Conservation (phyloP, 2,329 filamentous ascomycete genomes). For the Raffaelea deltoideospora region DNA sequence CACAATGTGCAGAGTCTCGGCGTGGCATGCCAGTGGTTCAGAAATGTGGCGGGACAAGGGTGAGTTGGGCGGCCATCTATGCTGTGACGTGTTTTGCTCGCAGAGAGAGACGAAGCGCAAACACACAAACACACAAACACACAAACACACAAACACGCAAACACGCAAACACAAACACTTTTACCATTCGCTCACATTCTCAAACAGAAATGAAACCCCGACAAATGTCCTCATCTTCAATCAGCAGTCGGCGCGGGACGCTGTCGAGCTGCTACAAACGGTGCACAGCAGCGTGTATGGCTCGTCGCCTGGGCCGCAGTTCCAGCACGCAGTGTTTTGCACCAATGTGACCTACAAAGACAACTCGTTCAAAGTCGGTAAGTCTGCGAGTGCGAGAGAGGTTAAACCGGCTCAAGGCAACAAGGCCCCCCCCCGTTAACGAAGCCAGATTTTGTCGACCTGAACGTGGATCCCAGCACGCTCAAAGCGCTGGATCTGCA, state of each 20-base stretch:
- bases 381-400: not conserved
- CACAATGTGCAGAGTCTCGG: conserved; percentile 76
- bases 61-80: not conserved
- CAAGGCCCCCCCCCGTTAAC: no score
- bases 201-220: no score
- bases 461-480: conserved; percentile 33
- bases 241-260: conserved; percentile 72
- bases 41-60: conserved; percentile 17
- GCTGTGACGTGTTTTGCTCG: not conserved
- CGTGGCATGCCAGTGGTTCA: conserved; percentile 66
- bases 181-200: no score
- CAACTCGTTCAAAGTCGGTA: conserved; percentile 31
- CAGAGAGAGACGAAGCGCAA: no score
- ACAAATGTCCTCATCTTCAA: conserved; percentile 63
- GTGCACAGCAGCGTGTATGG: conserved; percentile 24
- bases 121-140: no score
- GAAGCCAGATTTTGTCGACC: conserved; percentile 37
- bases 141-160: no score
- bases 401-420: not conserved
- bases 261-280: conserved; percentile 43
- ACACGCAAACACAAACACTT: no score
- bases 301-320: conserved; percentile 24
- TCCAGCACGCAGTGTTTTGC: conserved; percentile 48
- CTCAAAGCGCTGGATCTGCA: conserved; percentile 36
- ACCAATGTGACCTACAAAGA: conserved; percentile 27